These are phyloP conservation scores for Solanum bukasovii DNA, from an alignment of 257 asterid species.

Conservation along the genomic window DNA sequence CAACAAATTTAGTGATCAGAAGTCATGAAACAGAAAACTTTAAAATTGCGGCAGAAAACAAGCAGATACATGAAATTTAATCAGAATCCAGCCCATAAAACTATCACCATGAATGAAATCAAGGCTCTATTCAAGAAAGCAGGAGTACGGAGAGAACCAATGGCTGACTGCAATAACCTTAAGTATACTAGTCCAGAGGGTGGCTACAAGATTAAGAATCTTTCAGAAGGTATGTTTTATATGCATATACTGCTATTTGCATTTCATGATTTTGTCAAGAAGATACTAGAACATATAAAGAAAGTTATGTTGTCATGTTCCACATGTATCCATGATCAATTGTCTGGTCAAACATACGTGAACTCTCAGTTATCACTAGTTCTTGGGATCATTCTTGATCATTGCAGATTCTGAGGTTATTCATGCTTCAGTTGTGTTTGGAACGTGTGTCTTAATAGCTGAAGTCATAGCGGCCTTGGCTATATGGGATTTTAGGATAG, in stretches of 20 bases:
- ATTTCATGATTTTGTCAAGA: not conserved
- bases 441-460: not conserved
- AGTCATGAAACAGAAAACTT: not conserved
- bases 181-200: not conserved
- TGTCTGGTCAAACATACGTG: not conserved
- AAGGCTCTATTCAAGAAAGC: not conserved
- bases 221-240: not conserved
- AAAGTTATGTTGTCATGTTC: not conserved
- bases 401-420: not conserved
- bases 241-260: not conserved
- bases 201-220: not conserved
- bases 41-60: not conserved
- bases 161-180: not conserved
- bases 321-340: not conserved
- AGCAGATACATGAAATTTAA: not conserved
- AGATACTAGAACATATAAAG: not conserved
- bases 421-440: not conserved
- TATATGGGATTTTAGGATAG: not conserved
- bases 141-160: not conserved
- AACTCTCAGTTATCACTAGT: not conserved
- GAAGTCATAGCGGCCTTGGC: not conserved
- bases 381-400: not conserved
- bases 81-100: not conserved
- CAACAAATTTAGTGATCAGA: conserved; percentile 9
- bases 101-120: not conserved